Evolutionary conservation across 2,329 filamentous ascomycete species (phyloP), one percentile per base, ranked within the genome.

Genomic region (Aspergillus luchuensis): DNA sequence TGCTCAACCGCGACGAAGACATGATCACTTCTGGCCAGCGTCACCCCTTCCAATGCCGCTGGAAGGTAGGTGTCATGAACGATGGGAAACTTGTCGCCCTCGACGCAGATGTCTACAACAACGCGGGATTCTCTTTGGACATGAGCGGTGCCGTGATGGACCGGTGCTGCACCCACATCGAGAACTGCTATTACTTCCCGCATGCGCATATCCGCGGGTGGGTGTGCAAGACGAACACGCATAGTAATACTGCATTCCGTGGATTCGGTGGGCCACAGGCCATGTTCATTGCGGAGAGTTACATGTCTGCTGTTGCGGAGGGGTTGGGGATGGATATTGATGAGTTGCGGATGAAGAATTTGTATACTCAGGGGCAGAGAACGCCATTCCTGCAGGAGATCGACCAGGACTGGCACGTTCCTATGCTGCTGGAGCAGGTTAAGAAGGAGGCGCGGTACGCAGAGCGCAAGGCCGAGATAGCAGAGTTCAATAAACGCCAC

Each of bases 1-100:
- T 96, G 92, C 81, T 96, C 43, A 95, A 92, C 52, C 85, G 92
- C 56, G 92, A 96, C 70, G 92, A 96, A 71, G 92, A 96, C 72
- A 96, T 96, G 82, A 78, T 91, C 45, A 91, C 89, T 5, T 91
- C 89, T 57, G 92, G 92, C 1, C 91, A 96, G 76, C 84, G 92
- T 7, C 92, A 96, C 74, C 92, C 92, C 0, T 94, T 96, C 82
- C 80, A 95, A 5, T 87, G 84, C 8, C 82, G 84, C 59, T 96
- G 92, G 90, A 95, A 63, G 30, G 57, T 69, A 2, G 67, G 66
- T 0, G 62, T 66, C 13, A 65, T 58, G 39, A 52, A 57, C 5
- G 57, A 63, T 17, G 67, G 67, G 4, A 67, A 53, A 4, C 53
- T 69, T 0, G 25, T 65, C 5, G 63, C 57, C 2, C 43, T 65